Evolutionary conservation across 1,284 basidiomycete species (phyloP).

Genomic region (Melampsora larici-populina): DNA sequence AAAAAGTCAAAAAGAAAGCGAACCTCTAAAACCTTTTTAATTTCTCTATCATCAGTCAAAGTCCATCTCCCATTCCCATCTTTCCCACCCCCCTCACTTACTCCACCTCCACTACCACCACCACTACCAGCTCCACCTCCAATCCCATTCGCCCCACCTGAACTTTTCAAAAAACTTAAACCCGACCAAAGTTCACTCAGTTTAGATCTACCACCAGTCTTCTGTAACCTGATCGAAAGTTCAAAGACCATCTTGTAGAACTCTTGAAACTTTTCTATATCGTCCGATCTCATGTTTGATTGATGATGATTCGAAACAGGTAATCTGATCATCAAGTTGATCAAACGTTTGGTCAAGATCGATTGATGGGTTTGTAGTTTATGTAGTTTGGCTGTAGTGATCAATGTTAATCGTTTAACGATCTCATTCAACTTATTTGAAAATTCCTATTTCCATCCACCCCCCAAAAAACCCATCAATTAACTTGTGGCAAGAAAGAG

Average conservation of each 20-base stretch:
- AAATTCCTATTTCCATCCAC: constrained; percentile 16
- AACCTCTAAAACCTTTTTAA: constrained; percentile 38
- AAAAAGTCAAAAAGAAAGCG: background rate
- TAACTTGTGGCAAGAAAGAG: no score
- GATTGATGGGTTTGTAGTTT: constrained; percentile 27
- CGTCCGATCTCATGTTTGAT: background rate
- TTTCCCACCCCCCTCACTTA: no score
- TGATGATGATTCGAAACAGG: constrained; percentile 2
- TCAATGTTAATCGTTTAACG: constrained; percentile 14
- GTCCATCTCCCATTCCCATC: constrained; percentile 33
- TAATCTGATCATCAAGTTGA: constrained; percentile 17
- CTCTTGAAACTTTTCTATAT: constrained; percentile 21
- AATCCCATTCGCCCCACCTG: no score
- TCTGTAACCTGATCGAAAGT: constrained; percentile 10
- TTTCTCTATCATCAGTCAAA: constrained; percentile 31
- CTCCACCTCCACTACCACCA: no score
- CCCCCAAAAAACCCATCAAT: background rate
- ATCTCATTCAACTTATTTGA: constrained; percentile 32
- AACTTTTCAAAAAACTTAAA: constrained; percentile 16
- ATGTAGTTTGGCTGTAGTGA: constrained; percentile 21
- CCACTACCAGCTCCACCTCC: no score
- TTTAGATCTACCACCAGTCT: constrained; percentile 20
- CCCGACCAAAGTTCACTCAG: constrained; percentile 29
- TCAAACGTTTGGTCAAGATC: constrained; percentile 10
- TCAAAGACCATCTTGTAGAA: constrained; percentile 1